phyloP scores from a whole-genome alignment of 306 rosid species.

The Nissolia schottii region DNA sequence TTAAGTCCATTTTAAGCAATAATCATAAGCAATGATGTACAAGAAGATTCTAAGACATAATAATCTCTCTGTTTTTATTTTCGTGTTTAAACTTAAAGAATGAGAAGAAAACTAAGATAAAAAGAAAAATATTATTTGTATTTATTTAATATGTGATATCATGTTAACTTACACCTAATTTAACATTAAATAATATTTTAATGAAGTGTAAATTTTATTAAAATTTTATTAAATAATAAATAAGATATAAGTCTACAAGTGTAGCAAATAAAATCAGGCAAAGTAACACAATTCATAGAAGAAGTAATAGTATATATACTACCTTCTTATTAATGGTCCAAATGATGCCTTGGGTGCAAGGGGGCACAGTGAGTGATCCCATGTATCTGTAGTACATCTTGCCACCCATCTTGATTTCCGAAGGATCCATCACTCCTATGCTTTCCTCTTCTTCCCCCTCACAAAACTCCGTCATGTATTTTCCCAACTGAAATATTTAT shows the following conservation, averaged over 20 bases:
- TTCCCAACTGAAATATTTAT: constrained; percentile 45
- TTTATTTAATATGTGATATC: too few species aligned
- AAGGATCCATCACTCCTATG: constrained; percentile 47
- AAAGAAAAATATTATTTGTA: too few species aligned
- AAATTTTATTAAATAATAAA: too few species aligned
- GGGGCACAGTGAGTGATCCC: constrained; percentile 76
- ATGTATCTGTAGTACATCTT: constrained; percentile 46
- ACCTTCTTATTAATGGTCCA: constrained; percentile 60
- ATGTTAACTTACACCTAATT: too few species aligned
- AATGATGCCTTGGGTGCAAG: constrained; percentile 66
- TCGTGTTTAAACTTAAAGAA: too few species aligned
- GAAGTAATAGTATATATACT: constrained; percentile 16
- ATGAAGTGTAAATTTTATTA: too few species aligned
- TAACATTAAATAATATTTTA: too few species aligned
- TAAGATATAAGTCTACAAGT: too few species aligned
- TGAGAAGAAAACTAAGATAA: too few species aligned
- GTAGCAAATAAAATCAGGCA: too few species aligned
- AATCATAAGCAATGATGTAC: neutral
- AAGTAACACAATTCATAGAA: too few species aligned
- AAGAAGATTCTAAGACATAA: neutral
- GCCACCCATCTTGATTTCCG: constrained; percentile 26
- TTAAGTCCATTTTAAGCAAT: neutral
- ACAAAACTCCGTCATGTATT: constrained; percentile 22
- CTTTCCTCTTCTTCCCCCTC: constrained; percentile 18
- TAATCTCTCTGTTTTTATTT: too few species aligned